A percentile compares a stretch with the other conserved stretches of the same genome.
Conservation (phyloP, 306 rosid species). For the Pachyrhizus erosus region DNA sequence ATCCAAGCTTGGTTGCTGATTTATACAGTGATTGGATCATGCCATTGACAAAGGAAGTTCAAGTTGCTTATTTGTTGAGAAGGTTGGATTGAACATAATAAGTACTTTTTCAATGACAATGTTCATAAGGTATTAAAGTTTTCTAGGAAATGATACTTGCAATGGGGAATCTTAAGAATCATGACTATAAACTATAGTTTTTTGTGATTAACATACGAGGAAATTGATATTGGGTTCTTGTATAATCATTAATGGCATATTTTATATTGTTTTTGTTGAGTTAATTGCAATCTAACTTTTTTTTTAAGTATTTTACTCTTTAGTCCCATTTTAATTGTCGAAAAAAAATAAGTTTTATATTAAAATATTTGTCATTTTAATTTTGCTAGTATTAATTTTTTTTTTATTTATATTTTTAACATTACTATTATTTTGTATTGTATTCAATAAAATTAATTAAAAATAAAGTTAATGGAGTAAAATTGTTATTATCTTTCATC, state of each 20-base stretch:
- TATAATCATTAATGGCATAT: not conserved
- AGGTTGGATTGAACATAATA: constrained; percentile 69
- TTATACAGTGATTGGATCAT: constrained; percentile 92
- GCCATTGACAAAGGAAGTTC: constrained; percentile 97
- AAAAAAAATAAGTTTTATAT: no score
- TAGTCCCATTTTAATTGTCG: no score
- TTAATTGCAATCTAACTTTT: not conserved
- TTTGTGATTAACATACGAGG: constrained; percentile 30
- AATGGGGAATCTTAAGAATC: not conserved
- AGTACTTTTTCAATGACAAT: constrained; percentile 2
- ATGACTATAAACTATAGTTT: not conserved
- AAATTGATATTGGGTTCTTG: not conserved
- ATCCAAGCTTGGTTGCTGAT: constrained; percentile 82
- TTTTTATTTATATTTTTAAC: no score
- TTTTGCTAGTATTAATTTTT: no score
- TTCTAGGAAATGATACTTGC: constrained; percentile 2
- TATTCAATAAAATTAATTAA: no score
- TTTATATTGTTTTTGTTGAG: not conserved
- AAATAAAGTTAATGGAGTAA: no score
- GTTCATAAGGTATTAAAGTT: constrained; percentile 3
- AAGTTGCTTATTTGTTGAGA: constrained; percentile 83
- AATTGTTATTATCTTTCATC: no score
- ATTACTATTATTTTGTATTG: no score
- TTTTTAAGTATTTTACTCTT: not conserved
- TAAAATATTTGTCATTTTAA: no score